Evolutionary conservation across 2,329 filamentous ascomycete species (phyloP), one percentile per base, ranked within the genome.

Genomic region (Xylaria sp.): DNA sequence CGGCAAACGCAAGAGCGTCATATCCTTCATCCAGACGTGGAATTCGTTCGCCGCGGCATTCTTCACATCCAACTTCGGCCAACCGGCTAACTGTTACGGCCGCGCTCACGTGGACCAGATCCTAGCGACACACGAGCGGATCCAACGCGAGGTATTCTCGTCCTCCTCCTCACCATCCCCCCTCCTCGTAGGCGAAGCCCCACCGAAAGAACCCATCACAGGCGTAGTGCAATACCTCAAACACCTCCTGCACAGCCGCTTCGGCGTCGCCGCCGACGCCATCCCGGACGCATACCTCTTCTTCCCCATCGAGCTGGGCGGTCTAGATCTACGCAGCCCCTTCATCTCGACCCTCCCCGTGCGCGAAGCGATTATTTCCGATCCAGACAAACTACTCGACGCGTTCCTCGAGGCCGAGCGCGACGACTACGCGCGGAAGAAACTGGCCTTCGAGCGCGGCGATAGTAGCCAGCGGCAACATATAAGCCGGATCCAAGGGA

Each of bases 221-320:
- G 86, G 84, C 37, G 85, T 90, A 1, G 85, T 85, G 0, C 83
- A 85, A n/a, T 84, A 89, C 70, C 82, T 91, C 1, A 87, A 88
- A 60, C 78, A 80, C 15, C 80, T 82, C 7, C 86, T 91, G 12
- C 73, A 80, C 4, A 75, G 84, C 9, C 85, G 87, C 0, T 91
- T 91, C 69, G 79, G 80, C 2, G 80, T 84, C 37, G 69, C 71
- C 0, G 23, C 23, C 23, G 23, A 25, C 23, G 71, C 84, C 28
- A 75, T 86, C 13, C 82, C 83, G 3, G 82, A 84, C 65, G 82
- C 83, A 6, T 86, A 82, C 62, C 79, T 86, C 55, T 84, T 83
- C 71, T 84, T 84, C 71, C 84, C 84, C 0, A 74, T 81, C 55
- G 78, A 82, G 52, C 76, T 85, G 9, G 84, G 84, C 13, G 84